phyloP scores from a whole-genome alignment of 768 basidiomycete species.

The Auriscalpium microsporum region DNA sequence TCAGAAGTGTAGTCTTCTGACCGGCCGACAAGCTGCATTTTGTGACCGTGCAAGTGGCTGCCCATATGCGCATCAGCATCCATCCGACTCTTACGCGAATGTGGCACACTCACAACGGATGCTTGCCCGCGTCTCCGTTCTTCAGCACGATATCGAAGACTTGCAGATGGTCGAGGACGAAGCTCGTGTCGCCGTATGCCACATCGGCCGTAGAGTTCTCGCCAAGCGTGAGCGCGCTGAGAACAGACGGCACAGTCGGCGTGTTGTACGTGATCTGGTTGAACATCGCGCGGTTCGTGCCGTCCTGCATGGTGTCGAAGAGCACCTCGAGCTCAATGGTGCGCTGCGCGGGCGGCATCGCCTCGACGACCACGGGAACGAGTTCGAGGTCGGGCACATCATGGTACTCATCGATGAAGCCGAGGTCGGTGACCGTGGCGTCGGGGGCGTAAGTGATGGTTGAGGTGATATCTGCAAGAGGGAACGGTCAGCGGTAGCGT shows the following conservation, averaged over 20 bases:
- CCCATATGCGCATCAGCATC: not conserved
- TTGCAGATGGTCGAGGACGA: constrained; percentile 65
- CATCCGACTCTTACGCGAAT: not conserved
- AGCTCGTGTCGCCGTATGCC: constrained; percentile 77
- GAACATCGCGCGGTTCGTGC: constrained; percentile 77
- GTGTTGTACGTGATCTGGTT: constrained; percentile 61
- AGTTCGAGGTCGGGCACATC: constrained; percentile 61
- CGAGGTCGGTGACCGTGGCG: constrained; percentile 43
- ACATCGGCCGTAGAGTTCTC: constrained; percentile 50
- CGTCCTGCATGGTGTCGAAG: constrained; percentile 83
- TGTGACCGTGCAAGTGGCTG: constrained; percentile 90
- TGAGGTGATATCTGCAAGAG: constrained; percentile 67
- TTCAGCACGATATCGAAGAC: constrained; percentile 72
- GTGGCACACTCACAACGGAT: constrained; percentile 65
- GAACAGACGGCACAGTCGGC: constrained; percentile 66
- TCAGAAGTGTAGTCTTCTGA: constrained; percentile 60
- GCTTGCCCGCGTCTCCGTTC: constrained; percentile 65
- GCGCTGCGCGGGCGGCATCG: constrained; percentile 43
- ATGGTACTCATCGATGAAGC: constrained; percentile 46
- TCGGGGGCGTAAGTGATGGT: constrained; percentile 66
- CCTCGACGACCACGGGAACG: constrained; percentile 47
- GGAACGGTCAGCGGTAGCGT: not conserved
- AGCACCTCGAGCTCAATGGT: constrained; percentile 61
- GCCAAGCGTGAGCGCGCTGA: constrained; percentile 74
- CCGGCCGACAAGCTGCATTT: constrained; percentile 72